Conservation (phyloP, 305 asterid genomes). For the Salvia sclarea region DNA sequence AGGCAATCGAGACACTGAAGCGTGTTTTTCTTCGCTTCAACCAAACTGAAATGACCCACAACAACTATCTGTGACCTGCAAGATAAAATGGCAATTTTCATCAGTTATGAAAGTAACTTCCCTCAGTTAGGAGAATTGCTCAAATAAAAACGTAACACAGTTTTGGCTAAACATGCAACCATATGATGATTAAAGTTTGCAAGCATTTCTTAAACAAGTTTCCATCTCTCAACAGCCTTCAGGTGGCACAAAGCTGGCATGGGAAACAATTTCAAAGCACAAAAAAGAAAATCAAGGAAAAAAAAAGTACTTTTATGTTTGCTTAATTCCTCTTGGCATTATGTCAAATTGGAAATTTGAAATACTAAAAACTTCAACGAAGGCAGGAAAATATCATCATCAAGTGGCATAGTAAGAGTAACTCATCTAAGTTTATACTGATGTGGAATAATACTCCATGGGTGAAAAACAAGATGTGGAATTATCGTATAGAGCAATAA, state of each 20-base stretch:
- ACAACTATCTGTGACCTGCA: constrained; percentile 42
- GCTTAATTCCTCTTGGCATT: not conserved
- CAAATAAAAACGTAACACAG: not conserved
- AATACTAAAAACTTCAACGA: not conserved
- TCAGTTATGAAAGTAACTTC: constrained; percentile 12
- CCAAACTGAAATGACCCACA: constrained; percentile 31
- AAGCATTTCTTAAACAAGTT: not conserved
- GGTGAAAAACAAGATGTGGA: not conserved
- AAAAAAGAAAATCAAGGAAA: not conserved
- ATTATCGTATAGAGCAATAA: not conserved
- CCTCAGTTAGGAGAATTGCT: not conserved
- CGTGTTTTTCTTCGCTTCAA: constrained; percentile 36
- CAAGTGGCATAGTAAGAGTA: not conserved
- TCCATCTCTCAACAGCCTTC: not conserved
- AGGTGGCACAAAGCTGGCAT: not conserved
- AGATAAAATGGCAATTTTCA: not conserved
- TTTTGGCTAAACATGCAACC: constrained; percentile 4
- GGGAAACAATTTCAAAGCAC: not conserved
- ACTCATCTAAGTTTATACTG: not conserved
- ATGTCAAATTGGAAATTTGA: not conserved
- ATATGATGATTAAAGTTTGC: not conserved
- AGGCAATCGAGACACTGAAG: constrained; percentile 19
- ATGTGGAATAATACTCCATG: not conserved
- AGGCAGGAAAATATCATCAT: not conserved
- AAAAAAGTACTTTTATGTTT: not conserved